Evolutionary conservation across 129 eudicot genomes (phyloP).

Genomic region (Artemisia annua): DNA sequence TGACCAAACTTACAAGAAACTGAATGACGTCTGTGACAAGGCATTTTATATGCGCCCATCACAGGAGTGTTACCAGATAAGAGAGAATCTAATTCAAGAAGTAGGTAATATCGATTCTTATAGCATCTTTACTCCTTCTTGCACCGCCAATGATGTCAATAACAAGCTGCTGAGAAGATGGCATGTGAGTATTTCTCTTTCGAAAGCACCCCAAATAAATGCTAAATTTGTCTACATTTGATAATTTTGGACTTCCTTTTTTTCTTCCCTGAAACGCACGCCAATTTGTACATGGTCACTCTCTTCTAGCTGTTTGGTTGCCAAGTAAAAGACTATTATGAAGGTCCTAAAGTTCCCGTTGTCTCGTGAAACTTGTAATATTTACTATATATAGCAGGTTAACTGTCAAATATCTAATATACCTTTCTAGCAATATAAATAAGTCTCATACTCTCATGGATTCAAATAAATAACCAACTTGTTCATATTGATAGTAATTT

Average conservation of each 20-base stretch:
- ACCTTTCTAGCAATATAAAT: no score
- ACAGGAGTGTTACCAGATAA: slow-evolving; percentile 33
- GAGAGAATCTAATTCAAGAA: slow-evolving; percentile 47
- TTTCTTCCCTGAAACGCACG: no score
- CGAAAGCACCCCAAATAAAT: background rate
- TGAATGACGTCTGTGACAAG: slow-evolving; percentile 58
- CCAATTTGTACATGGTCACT: no score
- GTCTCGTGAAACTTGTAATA: background rate
- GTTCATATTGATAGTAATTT: no score
- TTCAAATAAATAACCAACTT: no score
- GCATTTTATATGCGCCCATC: slow-evolving; percentile 15
- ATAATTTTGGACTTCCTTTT: background rate
- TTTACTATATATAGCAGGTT: background rate
- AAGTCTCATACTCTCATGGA: no score
- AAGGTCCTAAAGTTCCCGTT: background rate
- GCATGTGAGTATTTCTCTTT: slow-evolving; percentile 51
- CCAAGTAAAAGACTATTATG: no score
- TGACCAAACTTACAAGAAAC: slow-evolving; percentile 77
- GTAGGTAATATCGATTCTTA: slow-evolving; percentile 66
- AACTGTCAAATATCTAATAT: no score
- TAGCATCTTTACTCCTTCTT: slow-evolving; percentile 78
- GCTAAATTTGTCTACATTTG: background rate
- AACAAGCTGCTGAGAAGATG: slow-evolving; percentile 36
- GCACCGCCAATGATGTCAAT: slow-evolving; percentile 45
- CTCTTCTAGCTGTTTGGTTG: no score